A percentile compares a stretch with the other conserved stretches of the same genome.
phyloP scores from a whole-genome alignment of 139 green algal species.

The Tetradesmus lagerheimii region DNA sequence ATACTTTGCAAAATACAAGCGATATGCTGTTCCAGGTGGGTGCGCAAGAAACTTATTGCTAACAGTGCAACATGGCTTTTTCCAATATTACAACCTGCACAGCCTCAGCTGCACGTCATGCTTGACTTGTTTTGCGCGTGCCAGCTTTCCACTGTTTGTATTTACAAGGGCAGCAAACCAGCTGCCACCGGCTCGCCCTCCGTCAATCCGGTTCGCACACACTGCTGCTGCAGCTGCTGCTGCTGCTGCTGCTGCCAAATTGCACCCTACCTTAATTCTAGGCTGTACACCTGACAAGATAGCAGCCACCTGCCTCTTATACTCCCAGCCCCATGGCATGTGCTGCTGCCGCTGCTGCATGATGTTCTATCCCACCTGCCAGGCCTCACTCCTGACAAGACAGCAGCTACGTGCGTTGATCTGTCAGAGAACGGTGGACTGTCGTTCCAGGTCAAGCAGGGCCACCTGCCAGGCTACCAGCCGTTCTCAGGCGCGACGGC shows the following conservation, averaged over 20 bases:
- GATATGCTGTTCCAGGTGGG: slow-evolving; percentile 5
- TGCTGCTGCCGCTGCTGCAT: not conserved
- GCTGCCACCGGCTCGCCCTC: too few relatives aligned
- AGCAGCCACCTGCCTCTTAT: slow-evolving; percentile 6
- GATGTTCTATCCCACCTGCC: too few relatives aligned
- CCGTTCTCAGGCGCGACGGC: slow-evolving; percentile 46
- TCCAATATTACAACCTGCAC: not conserved
- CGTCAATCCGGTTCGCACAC: too few relatives aligned
- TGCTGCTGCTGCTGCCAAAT: not conserved
- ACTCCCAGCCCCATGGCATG: too few relatives aligned
- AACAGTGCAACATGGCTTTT: not conserved
- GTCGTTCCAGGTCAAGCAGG: slow-evolving; percentile 51
- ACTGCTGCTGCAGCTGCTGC: not conserved
- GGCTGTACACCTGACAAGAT: not conserved
- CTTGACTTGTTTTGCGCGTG: too few relatives aligned
- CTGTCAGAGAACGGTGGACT: slow-evolving; percentile 48
- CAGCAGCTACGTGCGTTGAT: not conserved
- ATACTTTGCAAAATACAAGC: slow-evolving; percentile 23
- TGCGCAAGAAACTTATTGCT: not conserved
- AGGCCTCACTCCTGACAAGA: not conserved
- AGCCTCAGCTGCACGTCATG: not conserved
- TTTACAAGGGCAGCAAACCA: too few relatives aligned
- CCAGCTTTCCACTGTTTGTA: too few relatives aligned
- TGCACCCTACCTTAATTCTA: too few relatives aligned
- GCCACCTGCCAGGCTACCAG: slow-evolving; percentile 59